A percentile compares a stretch with the other conserved stretches of the same genome.
phyloP scores from a whole-genome alignment of 1,284 basidiomycete species.

The Ustilago loliicola region DNA sequence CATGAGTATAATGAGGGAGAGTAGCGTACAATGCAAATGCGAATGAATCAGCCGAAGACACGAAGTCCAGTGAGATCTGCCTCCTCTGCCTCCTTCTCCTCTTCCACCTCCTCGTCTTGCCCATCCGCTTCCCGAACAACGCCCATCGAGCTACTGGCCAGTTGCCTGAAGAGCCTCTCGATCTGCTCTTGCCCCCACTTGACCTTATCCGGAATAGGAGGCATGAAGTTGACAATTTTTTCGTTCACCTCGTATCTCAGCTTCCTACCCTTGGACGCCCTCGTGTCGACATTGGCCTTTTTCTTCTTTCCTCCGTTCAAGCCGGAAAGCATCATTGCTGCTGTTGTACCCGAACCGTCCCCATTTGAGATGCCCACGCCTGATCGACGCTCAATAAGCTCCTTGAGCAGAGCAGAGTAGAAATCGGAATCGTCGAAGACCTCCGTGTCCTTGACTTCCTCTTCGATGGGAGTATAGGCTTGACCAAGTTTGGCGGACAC shows the following conservation, averaged over 20 bases:
- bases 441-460: conserved; percentile 41
- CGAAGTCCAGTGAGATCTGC: conserved; percentile 40
- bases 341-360: conserved; percentile 17
- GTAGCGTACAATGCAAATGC: background rate
- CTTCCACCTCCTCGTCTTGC: conserved; percentile 5
- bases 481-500: conserved; percentile 28
- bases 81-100: conserved; percentile 15
- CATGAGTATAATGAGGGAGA: background rate
- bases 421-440: conserved; percentile 69
- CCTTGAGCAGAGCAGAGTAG: conserved; percentile 64
- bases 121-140: conserved; percentile 9
- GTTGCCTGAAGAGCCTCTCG: conserved; percentile 59
- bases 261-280: conserved; percentile 65
- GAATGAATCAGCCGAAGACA: conserved; percentile 33
- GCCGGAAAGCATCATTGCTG: conserved; percentile 32
- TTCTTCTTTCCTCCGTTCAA: conserved; percentile 46
- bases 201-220: conserved; percentile 54
- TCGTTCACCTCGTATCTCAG: conserved; percentile 67
- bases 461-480: background rate
- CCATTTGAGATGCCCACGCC: conserved; percentile 8
- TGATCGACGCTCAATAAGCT: conserved; percentile 63
- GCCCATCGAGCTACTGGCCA: conserved; percentile 42
- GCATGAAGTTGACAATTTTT: conserved; percentile 69
- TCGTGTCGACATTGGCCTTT: conserved; percentile 59
- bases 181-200: conserved; percentile 62